Evolutionary conservation across 129 eudicot genomes (phyloP).

Genomic region (Chrysanthemum seticuspe): DNA sequence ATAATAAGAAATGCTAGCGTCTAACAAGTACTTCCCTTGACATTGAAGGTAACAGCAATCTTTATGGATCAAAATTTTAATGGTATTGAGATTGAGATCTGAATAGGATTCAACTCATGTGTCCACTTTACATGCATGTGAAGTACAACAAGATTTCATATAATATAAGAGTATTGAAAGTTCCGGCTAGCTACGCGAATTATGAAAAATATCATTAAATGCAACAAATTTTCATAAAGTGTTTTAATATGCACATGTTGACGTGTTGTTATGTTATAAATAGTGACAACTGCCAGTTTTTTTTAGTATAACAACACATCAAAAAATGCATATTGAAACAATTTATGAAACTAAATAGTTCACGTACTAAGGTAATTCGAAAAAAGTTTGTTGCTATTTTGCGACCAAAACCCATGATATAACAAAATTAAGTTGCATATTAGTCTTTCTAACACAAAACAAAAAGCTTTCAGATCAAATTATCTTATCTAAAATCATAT

Average conservation of each 20-base stretch:
- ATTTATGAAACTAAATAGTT: too few relatives aligned
- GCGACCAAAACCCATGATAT: too few relatives aligned
- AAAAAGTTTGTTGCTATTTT: too few relatives aligned
- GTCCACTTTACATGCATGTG: constrained; percentile 29
- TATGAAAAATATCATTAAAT: too few relatives aligned
- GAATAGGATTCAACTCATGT: constrained; percentile 20
- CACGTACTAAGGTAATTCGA: too few relatives aligned
- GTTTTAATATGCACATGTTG: too few relatives aligned
- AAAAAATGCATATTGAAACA: too few relatives aligned
- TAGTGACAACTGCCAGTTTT: too few relatives aligned
- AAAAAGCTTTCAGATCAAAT: constrained; percentile 12
- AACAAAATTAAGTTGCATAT: neutral
- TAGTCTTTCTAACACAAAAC: neutral
- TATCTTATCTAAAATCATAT: constrained; percentile 28
- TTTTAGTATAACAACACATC: too few relatives aligned
- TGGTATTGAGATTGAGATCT: constrained; percentile 31
- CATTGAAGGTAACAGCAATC: constrained; percentile 28
- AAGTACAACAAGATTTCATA: constrained; percentile 32
- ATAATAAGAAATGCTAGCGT: constrained; percentile 9
- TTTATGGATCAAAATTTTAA: constrained; percentile 19
- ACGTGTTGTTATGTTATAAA: too few relatives aligned
- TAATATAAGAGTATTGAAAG: neutral
- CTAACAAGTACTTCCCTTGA: constrained; percentile 1
- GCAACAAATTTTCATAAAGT: too few relatives aligned
- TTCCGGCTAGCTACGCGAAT: too few relatives aligned